phyloP scores from a whole-genome alignment of 768 basidiomycete species.

The Trametes gibbosa region DNA sequence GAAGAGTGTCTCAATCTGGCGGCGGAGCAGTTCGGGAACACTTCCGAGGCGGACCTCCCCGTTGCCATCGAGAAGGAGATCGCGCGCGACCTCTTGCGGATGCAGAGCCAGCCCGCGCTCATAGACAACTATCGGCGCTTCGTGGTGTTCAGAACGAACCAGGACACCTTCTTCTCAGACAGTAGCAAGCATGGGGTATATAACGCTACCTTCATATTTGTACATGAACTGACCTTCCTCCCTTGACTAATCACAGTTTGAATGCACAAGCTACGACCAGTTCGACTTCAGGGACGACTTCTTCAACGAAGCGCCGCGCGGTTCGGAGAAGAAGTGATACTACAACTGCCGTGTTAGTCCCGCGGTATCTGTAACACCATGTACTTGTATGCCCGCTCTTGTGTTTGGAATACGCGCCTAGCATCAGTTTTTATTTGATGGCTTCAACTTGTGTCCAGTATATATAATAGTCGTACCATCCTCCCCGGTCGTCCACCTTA shows the following conservation, averaged over 20 bases:
- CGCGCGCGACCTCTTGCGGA: constrained; percentile 43
- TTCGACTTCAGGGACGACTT: constrained; percentile 65
- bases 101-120: constrained; percentile 63
- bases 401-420: not conserved
- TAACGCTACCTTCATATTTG: not conserved
- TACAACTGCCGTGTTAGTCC: not conserved
- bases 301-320: constrained; percentile 30
- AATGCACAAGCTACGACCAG: constrained; percentile 42
- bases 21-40: constrained; percentile 34
- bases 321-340: constrained; percentile 14
- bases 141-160: constrained; percentile 48
- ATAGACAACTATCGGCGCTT: constrained; percentile 65
- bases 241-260: constrained; percentile 41
- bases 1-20: constrained; percentile 43
- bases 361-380: not conserved
- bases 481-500: not conserved
- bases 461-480: not conserved
- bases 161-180: constrained; percentile 21
- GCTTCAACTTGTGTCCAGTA: not conserved
- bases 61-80: constrained; percentile 45
- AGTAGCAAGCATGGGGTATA: constrained; percentile 46
- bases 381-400: not conserved
- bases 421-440: not conserved
- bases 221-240: not conserved
- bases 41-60: constrained; percentile 34